Evolutionary conservation across 345 rosid genomes (phyloP), one percentile per base, ranked within the genome.

Genomic region (Lepidium sativum): DNA sequence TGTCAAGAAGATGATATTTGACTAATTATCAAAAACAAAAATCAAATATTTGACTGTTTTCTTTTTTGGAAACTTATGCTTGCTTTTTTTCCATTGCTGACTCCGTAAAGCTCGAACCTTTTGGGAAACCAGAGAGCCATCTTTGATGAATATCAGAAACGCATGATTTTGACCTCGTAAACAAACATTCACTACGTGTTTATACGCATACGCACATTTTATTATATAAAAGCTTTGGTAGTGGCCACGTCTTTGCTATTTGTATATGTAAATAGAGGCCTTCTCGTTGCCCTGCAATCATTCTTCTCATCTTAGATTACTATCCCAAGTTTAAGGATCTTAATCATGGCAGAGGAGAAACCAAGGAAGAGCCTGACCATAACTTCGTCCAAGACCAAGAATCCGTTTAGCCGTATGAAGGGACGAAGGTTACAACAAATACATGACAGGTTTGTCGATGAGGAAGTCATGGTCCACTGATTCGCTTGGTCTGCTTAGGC

Each of bases 401-500:
- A 64, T 44, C 75, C 65, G 8, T 57, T 57, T 47, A 49, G 60
- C 43, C 71, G 76, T 40, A 6, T 71, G 12, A 72, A 66, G 13
- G 13, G 68, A 35, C 0, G 61, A 67, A 23, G 63, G 53, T 0
- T 31, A 44, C 13, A 60, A 39, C 52, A 61, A 31, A 34, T 57
- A 21, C 56, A 65, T 16, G 48, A 43, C 40, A 54, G 68, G 44
- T 14, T 29, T 38, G 53, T 41, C 63, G 14, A 73, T 73, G 77
- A 67, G 53, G 59, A 73, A 73, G 64, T 73, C 77, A 0, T 73
- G 77, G 77, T 72, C 77, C 17, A 72, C 77, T 3, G 67, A 67
- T 16, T 72, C 77, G 8, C 57, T 72, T 58, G 67, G 67, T 49
- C 42, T 34, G 42, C 67, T 66, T 15, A 20, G 40, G 40, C 65